Base-by-base conservation (phyloP, 2,329 filamentous ascomycete species). In the Aspergillus eucalypticola region DNA sequence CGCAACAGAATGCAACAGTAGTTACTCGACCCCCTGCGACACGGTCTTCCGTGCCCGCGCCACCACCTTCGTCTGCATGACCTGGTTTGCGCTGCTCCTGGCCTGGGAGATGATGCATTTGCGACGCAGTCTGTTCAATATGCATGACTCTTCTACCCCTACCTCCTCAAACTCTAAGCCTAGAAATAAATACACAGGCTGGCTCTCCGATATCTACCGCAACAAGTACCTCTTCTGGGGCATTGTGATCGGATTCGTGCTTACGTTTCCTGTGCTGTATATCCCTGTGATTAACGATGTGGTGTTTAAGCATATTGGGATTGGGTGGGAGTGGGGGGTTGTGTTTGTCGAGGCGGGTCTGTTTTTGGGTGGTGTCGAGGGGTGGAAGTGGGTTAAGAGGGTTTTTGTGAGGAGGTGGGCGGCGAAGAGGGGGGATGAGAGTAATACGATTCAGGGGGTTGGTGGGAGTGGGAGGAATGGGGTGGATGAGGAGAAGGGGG, bases 21-120 rank as follows among this genome's bases (percentile, higher is more conserved):
- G 65, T 10, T 87, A 86, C 71, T 79, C 73, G 46, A 69, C 78
- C 0, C 70, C 74, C 5, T 91, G 89, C 71, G 82, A 86, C 27
- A 82, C 82, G 0, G 86, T 90, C 6, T 91, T 89, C 81, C 86
- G 87, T 17, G 89, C 89, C 0, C 86, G 90, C 13, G 88, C 88
- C 0, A 90, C 90, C 0, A 89, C 86, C 4, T 92, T 92, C 69
- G 88, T 87, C 32, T 89, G 85, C 65, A 81, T 92, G 55, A 92
- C 89, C 0, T 92, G 89, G 89, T 89, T 88, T 66, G 88, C 88
- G 0, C 82, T 92, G 17, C 90, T 92, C 78, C 81, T 91, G 5
- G 90, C 90, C 0, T 92, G 90, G 90, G 89, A 92, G 73, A 89
- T 91, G 83, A 82, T 91, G 61, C 83, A 90, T 68, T 84, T 89